These are phyloP conservation scores for Suillus plorans DNA, from an alignment of 768 basidiomycete species.

Conservation along the genomic window DNA sequence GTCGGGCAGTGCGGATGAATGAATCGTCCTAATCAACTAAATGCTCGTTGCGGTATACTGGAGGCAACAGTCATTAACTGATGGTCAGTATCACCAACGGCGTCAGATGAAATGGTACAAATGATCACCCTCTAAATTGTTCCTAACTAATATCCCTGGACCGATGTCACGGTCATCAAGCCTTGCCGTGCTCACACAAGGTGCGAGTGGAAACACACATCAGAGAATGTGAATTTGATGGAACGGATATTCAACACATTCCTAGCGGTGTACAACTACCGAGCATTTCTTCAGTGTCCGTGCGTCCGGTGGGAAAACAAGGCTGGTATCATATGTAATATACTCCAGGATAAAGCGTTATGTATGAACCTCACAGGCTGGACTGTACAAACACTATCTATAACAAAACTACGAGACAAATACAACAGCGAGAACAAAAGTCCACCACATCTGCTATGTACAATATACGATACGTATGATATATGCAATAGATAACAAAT, in stretches of 20 bases:
- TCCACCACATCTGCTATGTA: not conserved
- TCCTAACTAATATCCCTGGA: not conserved
- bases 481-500: slow-evolving; percentile 1
- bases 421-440: not conserved
- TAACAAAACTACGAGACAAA: not conserved
- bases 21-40: not conserved
- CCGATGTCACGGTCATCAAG: not conserved
- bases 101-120: not conserved
- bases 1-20: not conserved
- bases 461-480: not conserved
- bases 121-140: not conserved
- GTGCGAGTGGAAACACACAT: not conserved
- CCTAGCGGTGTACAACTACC: not conserved
- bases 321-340: not conserved
- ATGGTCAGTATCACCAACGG: not conserved
- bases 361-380: not conserved
- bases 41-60: no score
- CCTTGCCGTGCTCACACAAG: not conserved
- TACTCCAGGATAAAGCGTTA: no score
- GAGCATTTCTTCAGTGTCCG: not conserved
- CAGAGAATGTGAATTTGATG: not conserved
- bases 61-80: not conserved
- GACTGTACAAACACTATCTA: not conserved
- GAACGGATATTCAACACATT: not conserved
- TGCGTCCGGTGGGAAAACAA: no score